phyloP scores from a whole-genome alignment of 805 yeast species.

The Candida khao-thaluensis region DNA sequence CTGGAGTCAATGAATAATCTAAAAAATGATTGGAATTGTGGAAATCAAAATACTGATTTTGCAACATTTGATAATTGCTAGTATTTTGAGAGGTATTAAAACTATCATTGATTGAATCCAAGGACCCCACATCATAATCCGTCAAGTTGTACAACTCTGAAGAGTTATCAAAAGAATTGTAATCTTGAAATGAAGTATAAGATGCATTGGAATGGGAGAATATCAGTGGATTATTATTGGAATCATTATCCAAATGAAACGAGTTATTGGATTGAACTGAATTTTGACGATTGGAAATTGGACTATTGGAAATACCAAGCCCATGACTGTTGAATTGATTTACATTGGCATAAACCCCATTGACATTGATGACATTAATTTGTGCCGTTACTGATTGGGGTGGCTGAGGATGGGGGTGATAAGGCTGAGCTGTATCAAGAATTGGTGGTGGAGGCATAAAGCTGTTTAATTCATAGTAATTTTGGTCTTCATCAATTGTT shows the following conservation, averaged over 20 bases:
- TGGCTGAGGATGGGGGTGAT: constrained; percentile 1
- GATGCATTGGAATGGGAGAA: constrained; percentile 15
- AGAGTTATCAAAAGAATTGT: constrained; percentile 9
- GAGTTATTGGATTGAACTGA: constrained; percentile 16
- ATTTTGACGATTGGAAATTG: constrained; percentile 13
- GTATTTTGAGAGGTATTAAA: constrained; percentile 3
- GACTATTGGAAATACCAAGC: constrained; percentile 2
- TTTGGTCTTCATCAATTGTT: constrained; percentile 15
- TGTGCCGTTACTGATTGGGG: not conserved
- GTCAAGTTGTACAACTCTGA: constrained; percentile 22
- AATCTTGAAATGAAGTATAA: constrained; percentile 13
- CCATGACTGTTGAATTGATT: not conserved
- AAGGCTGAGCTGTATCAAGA: constrained; percentile 7
- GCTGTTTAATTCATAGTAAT: constrained; percentile 6
- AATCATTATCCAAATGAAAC: constrained; percentile 13
- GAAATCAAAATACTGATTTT: constrained; percentile 12
- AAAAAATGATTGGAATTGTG: constrained; percentile 13
- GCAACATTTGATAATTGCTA: constrained; percentile 4
- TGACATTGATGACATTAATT: not conserved
- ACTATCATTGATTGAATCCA: constrained; percentile 30
- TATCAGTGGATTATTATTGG: constrained; percentile 12
- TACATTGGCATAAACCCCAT: not conserved
- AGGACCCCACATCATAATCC: constrained; percentile 26
- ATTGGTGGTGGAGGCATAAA: constrained; percentile 25
- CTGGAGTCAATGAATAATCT: constrained; percentile 9